Base-by-base conservation (phyloP, 1,139 yeast species). In the Ogataea hybrid region DNA sequence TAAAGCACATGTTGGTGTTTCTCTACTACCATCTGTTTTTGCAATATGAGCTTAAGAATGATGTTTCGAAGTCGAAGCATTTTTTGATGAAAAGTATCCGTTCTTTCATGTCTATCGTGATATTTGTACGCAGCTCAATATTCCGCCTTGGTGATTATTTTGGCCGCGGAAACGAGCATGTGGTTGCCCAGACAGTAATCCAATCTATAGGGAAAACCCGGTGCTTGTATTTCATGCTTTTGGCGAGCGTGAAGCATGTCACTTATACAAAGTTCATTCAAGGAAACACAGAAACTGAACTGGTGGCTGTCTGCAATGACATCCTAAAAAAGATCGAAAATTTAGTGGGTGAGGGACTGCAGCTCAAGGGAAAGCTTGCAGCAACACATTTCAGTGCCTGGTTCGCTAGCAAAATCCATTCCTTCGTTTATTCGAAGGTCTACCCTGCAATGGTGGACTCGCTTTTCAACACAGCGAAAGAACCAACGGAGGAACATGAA, bases 341-440 rank as follows among this genome's bases (percentile, higher is more conserved):
- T 9, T 7, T 20, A 6, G 27, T 44, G 18, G 29, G 35, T 7
- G 3, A 15, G 0, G 32, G 37, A 17, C 17, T 48, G 12, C 25
- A 28, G 8, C 63, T 63, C 1, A 64, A 67, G 11, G 61, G 66
- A 1, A 67, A 62, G 41, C 54, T 68, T n/a, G 67, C 75, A 39
- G 64, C 69, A 38, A 58, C 73, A 32, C 73, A 74, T 52, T 75
- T 70, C 51, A 69, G 68, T 53, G 77, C 79, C 0, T 75, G 80
- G 81, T 64, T 72, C 51, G 62, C 69, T n/a, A 65, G 71, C 29
- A 74, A 72, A 30, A 27, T 48, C 9, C 47, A 50, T 21, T 42
- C 49, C 2, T 52, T 29, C 22, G 30, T 47, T 11, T 46, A 48
- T 25, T 20, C 25, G 3, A 35, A 32, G 8, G 15, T 46, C 14